phyloP scores from a whole-genome alignment of 192 early-diverging fungal species.

The Rhizoclosmatium sp. region DNA sequence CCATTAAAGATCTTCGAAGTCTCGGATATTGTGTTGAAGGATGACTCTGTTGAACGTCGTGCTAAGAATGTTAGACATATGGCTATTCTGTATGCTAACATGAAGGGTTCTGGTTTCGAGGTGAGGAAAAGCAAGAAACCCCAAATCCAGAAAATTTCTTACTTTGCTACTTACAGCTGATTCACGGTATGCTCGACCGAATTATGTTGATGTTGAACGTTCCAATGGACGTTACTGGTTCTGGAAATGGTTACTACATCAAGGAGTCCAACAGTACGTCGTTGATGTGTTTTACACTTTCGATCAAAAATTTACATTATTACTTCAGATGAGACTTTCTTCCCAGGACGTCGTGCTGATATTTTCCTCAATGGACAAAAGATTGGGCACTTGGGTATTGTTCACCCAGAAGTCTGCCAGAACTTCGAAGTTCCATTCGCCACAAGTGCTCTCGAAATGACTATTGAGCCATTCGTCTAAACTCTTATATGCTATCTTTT shows the following conservation, averaged over 20 bases:
- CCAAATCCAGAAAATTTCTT: conserved; percentile 13
- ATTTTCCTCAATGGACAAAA: conserved; percentile 70
- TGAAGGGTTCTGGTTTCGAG: conserved; percentile 84
- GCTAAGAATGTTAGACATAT: conserved; percentile 89
- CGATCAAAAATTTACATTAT: background rate
- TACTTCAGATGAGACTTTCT: conserved; percentile 77
- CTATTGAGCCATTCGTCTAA: conserved; percentile 93
- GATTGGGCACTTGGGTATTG: conserved; percentile 89
- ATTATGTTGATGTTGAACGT: conserved; percentile 83
- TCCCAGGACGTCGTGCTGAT: conserved; percentile 91
- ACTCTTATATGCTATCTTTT: background rate
- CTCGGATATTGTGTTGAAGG: conserved; percentile 91
- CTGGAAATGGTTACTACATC: conserved; percentile 78
- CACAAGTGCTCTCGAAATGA: conserved; percentile 90
- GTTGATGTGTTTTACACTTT: background rate
- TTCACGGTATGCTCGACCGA: conserved; percentile 93
- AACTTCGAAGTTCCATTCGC: conserved; percentile 89
- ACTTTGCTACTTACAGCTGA: conserved; percentile 61
- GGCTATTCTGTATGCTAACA: conserved; percentile 81
- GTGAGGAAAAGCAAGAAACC: conserved; percentile 35
- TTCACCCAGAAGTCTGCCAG: conserved; percentile 89
- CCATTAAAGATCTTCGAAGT: conserved; percentile 97
- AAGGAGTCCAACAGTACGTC: conserved; percentile 73
- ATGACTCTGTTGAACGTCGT: conserved; percentile 79
- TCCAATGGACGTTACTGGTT: conserved; percentile 56